Evolutionary conservation across 495 filamentous ascomycete species (phyloP).

Genomic region (Neurospora pannonica): DNA sequence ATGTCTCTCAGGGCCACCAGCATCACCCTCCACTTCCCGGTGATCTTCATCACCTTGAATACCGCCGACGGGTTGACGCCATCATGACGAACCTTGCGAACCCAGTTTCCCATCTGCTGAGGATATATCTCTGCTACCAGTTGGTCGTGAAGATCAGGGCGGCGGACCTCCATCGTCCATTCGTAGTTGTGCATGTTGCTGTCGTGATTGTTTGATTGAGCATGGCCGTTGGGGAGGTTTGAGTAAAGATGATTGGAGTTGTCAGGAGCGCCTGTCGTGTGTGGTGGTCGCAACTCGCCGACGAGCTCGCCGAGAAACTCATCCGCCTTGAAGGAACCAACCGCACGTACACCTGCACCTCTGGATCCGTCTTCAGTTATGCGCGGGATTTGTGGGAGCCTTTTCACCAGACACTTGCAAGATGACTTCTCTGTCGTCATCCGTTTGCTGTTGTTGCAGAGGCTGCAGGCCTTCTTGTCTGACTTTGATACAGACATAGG

Average conservation of each 20-base stretch:
- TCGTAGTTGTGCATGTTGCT: background rate
- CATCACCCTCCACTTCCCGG: conserved; percentile 17
- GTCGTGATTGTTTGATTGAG: background rate
- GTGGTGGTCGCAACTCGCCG: conserved; percentile 19
- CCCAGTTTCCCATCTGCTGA: conserved; percentile 20
- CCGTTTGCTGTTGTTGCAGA: conserved; percentile 9
- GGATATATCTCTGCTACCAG: conserved; percentile 21
- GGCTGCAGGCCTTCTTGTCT: conserved; percentile 6
- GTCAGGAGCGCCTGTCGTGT: background rate
- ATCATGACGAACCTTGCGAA: conserved; percentile 19
- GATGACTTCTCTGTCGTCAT: background rate
- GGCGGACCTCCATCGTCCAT: conserved; percentile 16
- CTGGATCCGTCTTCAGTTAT: conserved; percentile 11
- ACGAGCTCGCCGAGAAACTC: conserved; percentile 19
- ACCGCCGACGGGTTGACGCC: conserved; percentile 9
- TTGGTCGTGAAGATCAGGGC: conserved; percentile 15
- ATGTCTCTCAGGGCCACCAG: conserved; percentile 15
- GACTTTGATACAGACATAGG: conserved; percentile 5
- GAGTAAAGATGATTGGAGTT: background rate
- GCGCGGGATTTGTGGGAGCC: conserved; percentile 11
- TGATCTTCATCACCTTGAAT: conserved; percentile 15
- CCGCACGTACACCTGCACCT: conserved; percentile 13
- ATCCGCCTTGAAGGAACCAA: conserved; percentile 3
- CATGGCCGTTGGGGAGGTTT: background rate
- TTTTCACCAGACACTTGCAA: conserved; percentile 10